Conservation (phyloP, 345 rosid species). For the Theobroma cacao region DNA sequence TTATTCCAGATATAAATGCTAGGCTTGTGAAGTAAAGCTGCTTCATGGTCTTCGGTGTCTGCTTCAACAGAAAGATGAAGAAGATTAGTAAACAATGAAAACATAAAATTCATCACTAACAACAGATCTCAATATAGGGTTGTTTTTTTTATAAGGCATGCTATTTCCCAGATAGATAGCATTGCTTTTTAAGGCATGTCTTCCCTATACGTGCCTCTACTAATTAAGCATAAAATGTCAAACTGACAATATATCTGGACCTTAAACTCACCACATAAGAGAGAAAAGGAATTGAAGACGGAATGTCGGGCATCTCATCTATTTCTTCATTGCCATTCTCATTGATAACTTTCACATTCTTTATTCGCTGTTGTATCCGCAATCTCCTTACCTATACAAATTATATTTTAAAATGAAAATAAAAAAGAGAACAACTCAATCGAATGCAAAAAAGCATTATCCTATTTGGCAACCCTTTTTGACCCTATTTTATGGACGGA, state of each 20-base stretch:
- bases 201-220: background rate
- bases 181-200: background rate
- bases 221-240: background rate
- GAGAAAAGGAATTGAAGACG: conserved; percentile 92
- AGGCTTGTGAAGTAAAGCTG: conserved; percentile 83
- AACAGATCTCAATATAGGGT: background rate
- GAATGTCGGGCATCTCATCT: conserved; percentile 86
- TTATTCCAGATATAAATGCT: conserved; percentile 64
- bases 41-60: conserved; percentile 83
- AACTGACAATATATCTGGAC: background rate
- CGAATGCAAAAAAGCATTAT: background rate
- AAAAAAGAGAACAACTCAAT: background rate
- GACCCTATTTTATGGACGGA: background rate
- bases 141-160: background rate
- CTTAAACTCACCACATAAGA: conserved; percentile 55
- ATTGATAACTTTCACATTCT: conserved; percentile 35
- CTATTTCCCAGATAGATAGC: background rate
- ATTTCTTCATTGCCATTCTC: conserved; percentile 45
- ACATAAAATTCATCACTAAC: background rate
- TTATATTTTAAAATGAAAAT: background rate
- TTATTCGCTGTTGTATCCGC: conserved; percentile 78
- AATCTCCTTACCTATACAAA: conserved; percentile 67
- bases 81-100: background rate
- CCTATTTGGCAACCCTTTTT: background rate
- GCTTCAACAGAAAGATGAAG: conserved; percentile 17